These are phyloP conservation scores for Suhomyces chickasaworum DNA, from an alignment of 1,139 yeast genomes.

Conservation along the genomic window DNA sequence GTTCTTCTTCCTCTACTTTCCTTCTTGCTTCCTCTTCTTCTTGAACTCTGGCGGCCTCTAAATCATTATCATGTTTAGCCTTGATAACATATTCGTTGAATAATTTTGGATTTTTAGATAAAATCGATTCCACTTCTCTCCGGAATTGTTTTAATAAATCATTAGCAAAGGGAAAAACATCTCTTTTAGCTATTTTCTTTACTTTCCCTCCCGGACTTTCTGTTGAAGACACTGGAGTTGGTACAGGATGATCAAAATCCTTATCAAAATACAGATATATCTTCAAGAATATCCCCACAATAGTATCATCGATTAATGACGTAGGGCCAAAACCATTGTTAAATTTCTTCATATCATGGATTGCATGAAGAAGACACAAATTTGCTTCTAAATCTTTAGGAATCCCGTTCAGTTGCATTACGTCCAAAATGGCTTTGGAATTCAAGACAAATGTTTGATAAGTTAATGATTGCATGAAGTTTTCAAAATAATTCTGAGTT, in stretches of 20 bases:
- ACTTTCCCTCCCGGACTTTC: slow-evolving; percentile 38
- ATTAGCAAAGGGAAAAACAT: slow-evolving; percentile 44
- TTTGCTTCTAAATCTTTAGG: slow-evolving; percentile 33
- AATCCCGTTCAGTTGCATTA: slow-evolving; percentile 32
- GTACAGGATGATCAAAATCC: slow-evolving; percentile 6
- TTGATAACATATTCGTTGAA: slow-evolving; percentile 37
- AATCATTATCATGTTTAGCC: slow-evolving; percentile 18
- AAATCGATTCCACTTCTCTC: slow-evolving; percentile 33
- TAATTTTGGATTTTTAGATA: slow-evolving; percentile 34
- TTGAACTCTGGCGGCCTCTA: slow-evolving; percentile 2
- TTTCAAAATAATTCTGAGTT: slow-evolving; percentile 59
- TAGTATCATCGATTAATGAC: slow-evolving; percentile 73
- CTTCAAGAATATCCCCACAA: slow-evolving; percentile 60
- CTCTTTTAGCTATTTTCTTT: slow-evolving; percentile 47
- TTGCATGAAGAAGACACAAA: slow-evolving; percentile 51
- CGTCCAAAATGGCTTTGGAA: slow-evolving; percentile 37
- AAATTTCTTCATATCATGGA: slow-evolving; percentile 66
- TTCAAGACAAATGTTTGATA: slow-evolving; percentile 49
- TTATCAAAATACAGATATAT: slow-evolving; percentile 38
- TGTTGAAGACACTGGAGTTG: slow-evolving; percentile 5
- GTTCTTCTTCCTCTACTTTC: slow-evolving; percentile 5
- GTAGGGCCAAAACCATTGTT: slow-evolving; percentile 86
- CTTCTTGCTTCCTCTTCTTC: slow-evolving; percentile 1
- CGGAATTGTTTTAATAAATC: slow-evolving; percentile 36
- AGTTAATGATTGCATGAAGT: slow-evolving; percentile 46